Evolutionary conservation across 2,329 filamentous ascomycete genomes (phyloP), one percentile per base, ranked within the genome.

Genomic region (Sclerotiophoma versabilis): DNA sequence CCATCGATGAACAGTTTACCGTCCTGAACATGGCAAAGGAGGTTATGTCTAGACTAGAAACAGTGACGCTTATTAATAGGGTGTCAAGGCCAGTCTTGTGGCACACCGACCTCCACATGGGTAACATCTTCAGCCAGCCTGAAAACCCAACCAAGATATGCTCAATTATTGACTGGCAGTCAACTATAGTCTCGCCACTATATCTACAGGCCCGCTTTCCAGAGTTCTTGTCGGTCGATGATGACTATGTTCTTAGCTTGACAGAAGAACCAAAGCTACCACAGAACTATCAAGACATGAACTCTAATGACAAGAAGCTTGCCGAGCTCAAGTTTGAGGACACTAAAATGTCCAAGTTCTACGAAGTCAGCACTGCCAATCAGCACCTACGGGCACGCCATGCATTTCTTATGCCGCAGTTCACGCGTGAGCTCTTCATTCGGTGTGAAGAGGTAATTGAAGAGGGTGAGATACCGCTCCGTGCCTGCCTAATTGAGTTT

Each of bases 61-160:
- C 9, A 3, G 17, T 6, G 14, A 12, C 25, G 10, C 45, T 64
- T 8, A 39, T 58, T 4, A 14, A 50, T 0, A 44, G 34, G 9
- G 46, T 62, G 11, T 59, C 60, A 2, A 11, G 33, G 8, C 58
- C 58, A 23, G 52, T 57, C 4, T 43, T 60, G 2, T 63, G 58
- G 49, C 60, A 61, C 30, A 77, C 77, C 4, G 75, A 76, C 2
- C 66, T 81, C 23, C 62, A 71, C 56, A 79, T 73, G 65, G 67
- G 70, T 22, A 75, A 76, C 41, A 74, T 76, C 12, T 75, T 65
- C 36, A 64, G n/a, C n/a, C n/a, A 71, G 19, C 51, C 60, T 9
- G 36, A 59, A 4, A 53, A 70, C 0, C 44, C 44, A 37, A 59
- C 60, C 8, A 46, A 64, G 14, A 64, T 65, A 7, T n/a, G 34